These are phyloP conservation scores for Penicillium dipodomyicola DNA, from an alignment of 495 filamentous ascomycete species.

Conservation along the genomic window DNA sequence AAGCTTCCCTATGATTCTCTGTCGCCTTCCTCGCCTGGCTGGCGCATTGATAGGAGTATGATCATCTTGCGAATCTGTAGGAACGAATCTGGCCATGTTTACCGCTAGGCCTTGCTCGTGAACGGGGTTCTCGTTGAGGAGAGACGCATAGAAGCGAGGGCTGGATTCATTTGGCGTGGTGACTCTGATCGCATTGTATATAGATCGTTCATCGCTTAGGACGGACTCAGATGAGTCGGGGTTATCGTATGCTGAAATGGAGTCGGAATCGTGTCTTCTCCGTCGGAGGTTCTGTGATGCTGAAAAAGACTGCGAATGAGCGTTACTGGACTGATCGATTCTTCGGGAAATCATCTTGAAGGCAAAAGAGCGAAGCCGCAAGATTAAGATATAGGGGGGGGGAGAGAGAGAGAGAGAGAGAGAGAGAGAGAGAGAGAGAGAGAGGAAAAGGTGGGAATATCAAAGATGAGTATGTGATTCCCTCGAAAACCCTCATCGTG, in stretches of 20 bases:
- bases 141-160: conserved; percentile 7
- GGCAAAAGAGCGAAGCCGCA: conserved; percentile 6
- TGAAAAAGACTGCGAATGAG: conserved; percentile 12
- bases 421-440: too few relatives aligned
- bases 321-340: conserved; percentile 6
- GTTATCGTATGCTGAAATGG: conserved; percentile 16
- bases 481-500: conserved; percentile 18
- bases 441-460: neutral
- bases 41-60: neutral
- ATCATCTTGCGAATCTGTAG: conserved; percentile 11
- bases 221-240: conserved; percentile 35
- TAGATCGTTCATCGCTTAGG: conserved; percentile 41
- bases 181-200: conserved; percentile 43
- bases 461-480: neutral
- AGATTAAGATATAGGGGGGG: neutral
- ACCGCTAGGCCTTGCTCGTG: conserved; percentile 32
- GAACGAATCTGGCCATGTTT: conserved; percentile 37
- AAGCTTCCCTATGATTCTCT: conserved; percentile 1
- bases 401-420: too few relatives aligned
- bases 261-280: conserved; percentile 14
- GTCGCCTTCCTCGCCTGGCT: conserved; percentile 3
- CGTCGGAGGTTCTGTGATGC: conserved; percentile 12
- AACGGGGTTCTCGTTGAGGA: conserved; percentile 15
- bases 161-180: conserved; percentile 23
- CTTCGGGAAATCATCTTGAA: conserved; percentile 13